Evolutionary conservation across 2,329 filamentous ascomycete genomes (phyloP).

Genomic region (Dothideomycetidae sp.): DNA sequence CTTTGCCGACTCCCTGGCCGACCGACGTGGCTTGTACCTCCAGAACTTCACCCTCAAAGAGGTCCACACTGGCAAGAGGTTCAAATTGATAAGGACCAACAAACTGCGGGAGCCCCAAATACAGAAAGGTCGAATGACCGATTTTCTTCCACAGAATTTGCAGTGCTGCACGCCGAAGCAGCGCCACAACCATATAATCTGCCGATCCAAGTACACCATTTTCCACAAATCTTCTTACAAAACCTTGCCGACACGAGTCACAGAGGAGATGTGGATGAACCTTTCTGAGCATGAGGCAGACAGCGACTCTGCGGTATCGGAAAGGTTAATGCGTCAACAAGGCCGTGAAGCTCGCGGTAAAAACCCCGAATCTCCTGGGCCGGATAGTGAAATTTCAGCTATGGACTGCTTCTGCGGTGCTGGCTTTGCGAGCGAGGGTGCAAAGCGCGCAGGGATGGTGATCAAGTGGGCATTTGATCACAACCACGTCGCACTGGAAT

Average conservation of each 20-base stretch:
- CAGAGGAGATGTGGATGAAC: conserved; percentile 4
- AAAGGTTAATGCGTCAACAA: background rate
- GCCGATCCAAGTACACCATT: conserved; percentile 36
- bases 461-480: conserved; percentile 52
- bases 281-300: conserved; percentile 8
- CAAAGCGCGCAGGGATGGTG: conserved; percentile 42
- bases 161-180: too few relatives aligned
- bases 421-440: conserved; percentile 56
- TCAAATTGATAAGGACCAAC: background rate
- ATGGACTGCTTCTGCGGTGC: conserved; percentile 62
- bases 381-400: conserved; percentile 32
- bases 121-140: background rate
- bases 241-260: background rate
- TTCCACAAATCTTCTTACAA: conserved; percentile 15
- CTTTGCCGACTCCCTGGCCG: background rate
- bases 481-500: conserved; percentile 39
- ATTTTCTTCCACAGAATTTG: too few relatives aligned
- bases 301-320: background rate
- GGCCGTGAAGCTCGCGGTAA: background rate
- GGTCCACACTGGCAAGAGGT: background rate
- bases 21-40: background rate
- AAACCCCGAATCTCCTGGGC: background rate
- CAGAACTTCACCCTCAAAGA: conserved; percentile 2
- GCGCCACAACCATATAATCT: conserved; percentile 32
- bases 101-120: background rate